These are phyloP conservation scores for Collariella sp. DNA, from an alignment of 495 filamentous ascomycete species.

Conservation along the genomic window DNA sequence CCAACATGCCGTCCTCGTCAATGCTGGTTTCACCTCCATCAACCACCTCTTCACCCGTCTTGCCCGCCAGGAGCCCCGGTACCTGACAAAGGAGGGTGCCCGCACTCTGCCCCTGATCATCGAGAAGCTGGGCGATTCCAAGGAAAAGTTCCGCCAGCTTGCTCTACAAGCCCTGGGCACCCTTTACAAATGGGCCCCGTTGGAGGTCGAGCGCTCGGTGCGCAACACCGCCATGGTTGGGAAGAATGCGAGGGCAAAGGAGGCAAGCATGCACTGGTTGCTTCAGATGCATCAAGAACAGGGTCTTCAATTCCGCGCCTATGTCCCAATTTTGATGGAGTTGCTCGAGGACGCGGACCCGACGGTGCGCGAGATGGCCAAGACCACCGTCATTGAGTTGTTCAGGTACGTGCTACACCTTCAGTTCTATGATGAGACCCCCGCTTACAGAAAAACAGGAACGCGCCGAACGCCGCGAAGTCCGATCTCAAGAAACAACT, in stretches of 20 bases:
- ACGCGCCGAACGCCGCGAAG: conserved; percentile 74
- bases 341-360: conserved; percentile 84
- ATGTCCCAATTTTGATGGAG: conserved; percentile 74
- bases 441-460: conserved; percentile 37
- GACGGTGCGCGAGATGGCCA: conserved; percentile 74
- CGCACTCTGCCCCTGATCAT: conserved; percentile 62
- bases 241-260: conserved; percentile 74
- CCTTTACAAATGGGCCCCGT: conserved; percentile 54
- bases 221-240: conserved; percentile 68
- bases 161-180: conserved; percentile 67
- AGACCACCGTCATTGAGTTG: conserved; percentile 70
- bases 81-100: conserved; percentile 54
- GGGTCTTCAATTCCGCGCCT: conserved; percentile 67
- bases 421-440: too few relatives aligned
- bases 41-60: conserved; percentile 79
- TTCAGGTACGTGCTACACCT: conserved; percentile 52
- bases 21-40: conserved; percentile 73
- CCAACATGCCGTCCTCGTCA: conserved; percentile 59
- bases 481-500: conserved; percentile 79
- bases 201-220: conserved; percentile 71
- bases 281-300: conserved; percentile 72
- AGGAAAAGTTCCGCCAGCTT: conserved; percentile 66
- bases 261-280: conserved; percentile 77
- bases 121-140: conserved; percentile 81
- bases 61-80: conserved; percentile 67